Percentiles rank a stretch among this genome's conserved stretches.
These are phyloP conservation scores for Aspergillus sp. DNA, from an alignment of 2,329 filamentous ascomycete species.

Conservation along the genomic window DNA sequence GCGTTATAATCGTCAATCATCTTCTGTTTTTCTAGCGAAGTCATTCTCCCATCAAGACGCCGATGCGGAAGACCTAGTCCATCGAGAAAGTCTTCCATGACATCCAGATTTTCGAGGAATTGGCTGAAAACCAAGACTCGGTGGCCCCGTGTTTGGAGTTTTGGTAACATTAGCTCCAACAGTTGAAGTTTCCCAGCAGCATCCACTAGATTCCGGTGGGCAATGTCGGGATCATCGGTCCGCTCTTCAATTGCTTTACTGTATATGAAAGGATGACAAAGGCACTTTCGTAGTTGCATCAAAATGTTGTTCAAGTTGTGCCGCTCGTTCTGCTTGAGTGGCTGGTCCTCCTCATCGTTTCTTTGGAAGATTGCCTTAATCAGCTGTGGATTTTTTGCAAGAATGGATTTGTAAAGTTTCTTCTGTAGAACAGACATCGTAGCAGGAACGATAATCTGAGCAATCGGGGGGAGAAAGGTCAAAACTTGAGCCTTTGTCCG, in stretches of 20 bases:
- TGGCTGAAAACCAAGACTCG: slow-evolving; percentile 95
- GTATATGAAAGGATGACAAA: slow-evolving; percentile 97
- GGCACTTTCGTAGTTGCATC: slow-evolving; percentile 89
- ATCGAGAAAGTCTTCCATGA: slow-evolving; percentile 87
- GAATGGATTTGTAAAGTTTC: slow-evolving; percentile 89
- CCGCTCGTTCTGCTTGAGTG: slow-evolving; percentile 66
- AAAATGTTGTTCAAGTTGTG: slow-evolving; percentile 89
- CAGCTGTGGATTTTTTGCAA: slow-evolving; percentile 84
- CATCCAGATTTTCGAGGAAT: slow-evolving; percentile 81
- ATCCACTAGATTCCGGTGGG: slow-evolving; percentile 81
- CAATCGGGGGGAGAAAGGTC: slow-evolving; percentile 88
- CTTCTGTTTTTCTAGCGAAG: slow-evolving; percentile 84
- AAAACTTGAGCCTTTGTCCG: slow-evolving; percentile 89
- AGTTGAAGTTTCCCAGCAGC: slow-evolving; percentile 87
- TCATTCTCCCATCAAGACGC: slow-evolving; percentile 82
- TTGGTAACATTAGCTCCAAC: slow-evolving; percentile 81
- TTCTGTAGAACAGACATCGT: slow-evolving; percentile 93
- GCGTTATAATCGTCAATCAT: slow-evolving; percentile 93
- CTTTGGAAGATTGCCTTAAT: slow-evolving; percentile 80
- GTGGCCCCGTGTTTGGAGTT: slow-evolving; percentile 80
- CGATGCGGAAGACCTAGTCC: slow-evolving; percentile 71
- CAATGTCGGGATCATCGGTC: slow-evolving; percentile 57
- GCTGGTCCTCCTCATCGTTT: slow-evolving; percentile 54
- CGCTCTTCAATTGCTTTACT: slow-evolving; percentile 86
- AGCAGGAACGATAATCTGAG: slow-evolving; percentile 93